Evolutionary conservation across 805 yeast genomes (phyloP).

Genomic region (Kuraishia borneana): DNA sequence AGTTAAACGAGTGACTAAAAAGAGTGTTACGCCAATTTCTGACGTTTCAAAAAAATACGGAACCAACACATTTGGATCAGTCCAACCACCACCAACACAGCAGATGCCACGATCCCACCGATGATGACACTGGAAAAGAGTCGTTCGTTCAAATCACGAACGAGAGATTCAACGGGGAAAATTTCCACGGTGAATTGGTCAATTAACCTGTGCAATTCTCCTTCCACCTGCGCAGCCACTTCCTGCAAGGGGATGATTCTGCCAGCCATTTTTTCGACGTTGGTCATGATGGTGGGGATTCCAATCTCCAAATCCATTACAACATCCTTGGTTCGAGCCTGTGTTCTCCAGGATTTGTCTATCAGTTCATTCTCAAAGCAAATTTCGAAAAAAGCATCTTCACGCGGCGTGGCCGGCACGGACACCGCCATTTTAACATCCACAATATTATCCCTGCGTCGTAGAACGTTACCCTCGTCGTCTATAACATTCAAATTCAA

Average conservation of each 20-base stretch:
- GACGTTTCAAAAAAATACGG: constrained; percentile 9
- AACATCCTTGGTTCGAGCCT: constrained; percentile 8
- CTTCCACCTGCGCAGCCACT: constrained; percentile 8
- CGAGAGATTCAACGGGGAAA: constrained; percentile 9
- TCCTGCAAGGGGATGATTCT: constrained; percentile 6
- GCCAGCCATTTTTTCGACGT: constrained; percentile 10
- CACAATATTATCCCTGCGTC: constrained; percentile 13
- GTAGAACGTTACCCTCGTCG: constrained; percentile 12
- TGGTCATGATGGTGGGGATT: constrained; percentile 11
- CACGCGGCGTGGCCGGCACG: constrained; percentile 9
- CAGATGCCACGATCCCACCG: constrained; percentile 6
- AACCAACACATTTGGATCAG: constrained; percentile 13
- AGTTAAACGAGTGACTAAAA: background rate
- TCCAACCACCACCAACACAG: constrained; percentile 8
- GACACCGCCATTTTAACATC: constrained; percentile 10
- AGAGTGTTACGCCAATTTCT: background rate
- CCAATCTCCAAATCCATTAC: constrained; percentile 14
- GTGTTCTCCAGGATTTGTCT: constrained; percentile 18
- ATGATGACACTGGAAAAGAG: constrained; percentile 10
- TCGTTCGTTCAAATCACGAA: constrained; percentile 17
- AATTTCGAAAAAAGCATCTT: constrained; percentile 13
- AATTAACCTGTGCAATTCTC: constrained; percentile 9
- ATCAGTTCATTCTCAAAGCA: constrained; percentile 19
- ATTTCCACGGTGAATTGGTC: constrained; percentile 7
- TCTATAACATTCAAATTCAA: constrained; percentile 18